Base-by-base conservation (phyloP, 2,329 filamentous ascomycete species). In the Pestalotiopsis sp. region DNA sequence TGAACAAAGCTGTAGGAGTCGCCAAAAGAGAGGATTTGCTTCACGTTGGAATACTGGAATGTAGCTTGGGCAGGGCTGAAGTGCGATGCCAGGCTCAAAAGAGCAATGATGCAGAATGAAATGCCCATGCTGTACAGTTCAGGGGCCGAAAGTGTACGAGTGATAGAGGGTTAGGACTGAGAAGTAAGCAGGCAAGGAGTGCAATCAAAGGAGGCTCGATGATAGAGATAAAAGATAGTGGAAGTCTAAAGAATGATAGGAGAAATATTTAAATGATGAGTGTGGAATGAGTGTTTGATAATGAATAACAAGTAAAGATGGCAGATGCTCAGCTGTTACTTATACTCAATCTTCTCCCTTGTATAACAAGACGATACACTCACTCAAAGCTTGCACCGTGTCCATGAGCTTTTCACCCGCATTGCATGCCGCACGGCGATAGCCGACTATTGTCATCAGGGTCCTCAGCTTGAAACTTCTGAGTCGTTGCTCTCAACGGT, bases 1-100 rank as follows among this genome's bases (percentile, higher is more conserved):
- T 88, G 85, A 0, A 87, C 80, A 67, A 82, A 89, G 1, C 85
- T 85, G 71, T 86, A 86, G 0, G 83, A 85, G 68, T 86, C 84
- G 2, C 85, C 84, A 66, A 86, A 86, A 3, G 83, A 83, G 41
- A 86, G 75, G 2, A 61, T 27, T 20, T 36, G 31, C 17, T 61
- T 61, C 27, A 40, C 31, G 59, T 40, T n/a, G 23, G 25, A 36
- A 36, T 36, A 61, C 17, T 38, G 36, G 31, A 61, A 61, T 9
- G 59, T 9, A 9, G 59, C 59, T 36, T 41, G 59, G 9, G 27
- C 59, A 41, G n/a, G 31, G 36, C 59, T 4, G 12, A 52, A n/a
- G 17, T 52, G 14, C 1, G 45, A 52, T 52, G 45, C 45, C 14
- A 52, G 17, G 45, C 45, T 52, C 45, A 52, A 3, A 52, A 52